Conservation (phyloP, 1,284 basidiomycete species). For the Meripilus lineatus region DNA sequence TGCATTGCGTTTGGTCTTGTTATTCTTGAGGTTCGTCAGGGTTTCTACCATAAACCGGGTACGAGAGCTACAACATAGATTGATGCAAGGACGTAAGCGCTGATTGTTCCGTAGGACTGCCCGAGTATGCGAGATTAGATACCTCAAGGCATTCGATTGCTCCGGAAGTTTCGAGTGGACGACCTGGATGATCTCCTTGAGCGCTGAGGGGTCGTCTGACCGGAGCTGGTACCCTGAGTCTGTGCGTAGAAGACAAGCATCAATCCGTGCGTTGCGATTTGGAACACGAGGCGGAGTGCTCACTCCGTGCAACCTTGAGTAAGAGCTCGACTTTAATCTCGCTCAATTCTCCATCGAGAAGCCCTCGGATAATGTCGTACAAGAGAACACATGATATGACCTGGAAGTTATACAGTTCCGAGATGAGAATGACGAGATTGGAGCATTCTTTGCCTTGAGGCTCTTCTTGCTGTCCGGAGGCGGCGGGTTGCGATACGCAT, state of each 20-base stretch:
- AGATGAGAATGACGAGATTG: slow-evolving; percentile 84
- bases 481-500: slow-evolving; percentile 19
- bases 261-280: neutral
- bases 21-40: slow-evolving; percentile 85
- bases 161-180: slow-evolving; percentile 70
- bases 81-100: neutral
- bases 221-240: slow-evolving; percentile 85
- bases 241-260: slow-evolving; percentile 23
- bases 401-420: slow-evolving; percentile 95
- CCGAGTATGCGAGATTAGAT: slow-evolving; percentile 13
- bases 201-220: slow-evolving; percentile 80
- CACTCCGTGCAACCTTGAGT: slow-evolving; percentile 83
- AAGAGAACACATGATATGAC: slow-evolving; percentile 85
- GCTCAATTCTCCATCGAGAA: slow-evolving; percentile 62
- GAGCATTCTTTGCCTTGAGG: slow-evolving; percentile 77
- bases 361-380: slow-evolving; percentile 84
- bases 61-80: slow-evolving; percentile 54
- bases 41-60: slow-evolving; percentile 94
- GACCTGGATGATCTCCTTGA: slow-evolving; percentile 82
- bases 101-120: neutral
- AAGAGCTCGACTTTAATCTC: slow-evolving; percentile 87
- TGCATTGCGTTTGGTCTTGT: slow-evolving; percentile 68
- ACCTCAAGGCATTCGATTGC: slow-evolving; percentile 59
- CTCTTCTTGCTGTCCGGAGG: slow-evolving; percentile 23
- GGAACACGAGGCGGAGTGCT: slow-evolving; percentile 24